Evolutionary conservation across 495 filamentous ascomycete species (phyloP), one percentile per base, ranked within the genome.

Genomic region (Hypoxylon trugodes): DNA sequence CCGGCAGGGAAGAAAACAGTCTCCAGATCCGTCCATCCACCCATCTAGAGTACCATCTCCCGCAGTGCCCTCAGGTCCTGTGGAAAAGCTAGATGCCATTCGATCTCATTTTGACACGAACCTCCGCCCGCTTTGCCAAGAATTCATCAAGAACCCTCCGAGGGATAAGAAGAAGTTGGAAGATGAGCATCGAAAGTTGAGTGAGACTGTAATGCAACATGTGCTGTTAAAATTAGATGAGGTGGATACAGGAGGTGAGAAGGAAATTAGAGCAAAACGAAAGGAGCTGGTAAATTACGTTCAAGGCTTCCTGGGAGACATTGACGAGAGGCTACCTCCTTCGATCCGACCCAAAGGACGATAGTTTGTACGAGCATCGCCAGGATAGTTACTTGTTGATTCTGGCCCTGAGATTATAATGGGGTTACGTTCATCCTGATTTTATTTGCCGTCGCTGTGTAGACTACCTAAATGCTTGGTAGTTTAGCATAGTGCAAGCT

Each of bases 141-240:
- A 83, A 28, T 97, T 88, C 73, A 79, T 85, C 19, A 68, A 78
- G 0, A 67, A 80, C 15, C 88, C 94, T 10, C 95, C 95, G 0
- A 66, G 65, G 2, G 92, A 97, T 19, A 65, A 73, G 15, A 89
- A 90, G 73, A 88, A 88, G 76, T 80, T 86, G 35, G 85, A 86
- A 15, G 89, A 90, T 35, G 89, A 94, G 62, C 87, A 97, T 59
- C 87, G 89, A 73, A 90, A 85, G 71, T 69, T 97, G 28, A 87
- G 84, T 22, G 95, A 97, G 79, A 91, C 86, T 3, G 89, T 97
- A 50, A 77, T 98, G 80, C 82, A 86, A 46, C 90, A 97, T 71
- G 82, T 94, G 5, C 61, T 97, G 55, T 65, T 98, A 66, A 97
- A 96, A 76, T 80, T 94, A 21, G 93, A 97, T 77, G 88, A 81